Evolutionary conservation across 73 alveolate species (phyloP).

Genomic region (Uronychia binucleata): DNA sequence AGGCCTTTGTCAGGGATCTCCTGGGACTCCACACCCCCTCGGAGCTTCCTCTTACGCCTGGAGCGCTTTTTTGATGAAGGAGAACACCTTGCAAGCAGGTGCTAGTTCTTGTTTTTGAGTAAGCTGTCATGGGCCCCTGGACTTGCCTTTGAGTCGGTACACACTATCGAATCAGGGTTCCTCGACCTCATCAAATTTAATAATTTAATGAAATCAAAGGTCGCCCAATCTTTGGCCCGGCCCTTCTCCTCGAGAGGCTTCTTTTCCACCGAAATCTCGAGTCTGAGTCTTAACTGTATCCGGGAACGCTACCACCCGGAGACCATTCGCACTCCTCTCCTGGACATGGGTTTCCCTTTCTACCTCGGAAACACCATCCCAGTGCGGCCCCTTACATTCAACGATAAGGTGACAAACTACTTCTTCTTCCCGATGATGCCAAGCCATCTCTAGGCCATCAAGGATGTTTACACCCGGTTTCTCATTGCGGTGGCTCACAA

Average conservation of each 20-base stretch:
- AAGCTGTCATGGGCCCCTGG: too few species aligned
- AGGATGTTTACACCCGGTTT: too few species aligned
- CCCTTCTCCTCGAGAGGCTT: background rate
- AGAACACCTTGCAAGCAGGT: too few species aligned
- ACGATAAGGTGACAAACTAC: background rate
- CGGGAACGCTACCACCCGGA: background rate
- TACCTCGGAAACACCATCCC: background rate
- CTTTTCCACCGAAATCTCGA: background rate
- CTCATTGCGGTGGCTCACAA: too few species aligned
- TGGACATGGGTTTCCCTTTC: background rate
- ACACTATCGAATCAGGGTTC: too few species aligned
- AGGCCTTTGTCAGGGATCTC: too few species aligned
- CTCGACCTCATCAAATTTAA: background rate
- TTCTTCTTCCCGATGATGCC: background rate
- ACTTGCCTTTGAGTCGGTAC: too few species aligned
- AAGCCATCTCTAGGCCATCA: too few species aligned
- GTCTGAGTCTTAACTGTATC: background rate
- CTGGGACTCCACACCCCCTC: too few species aligned
- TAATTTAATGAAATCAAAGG: background rate
- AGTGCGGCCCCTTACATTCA: background rate
- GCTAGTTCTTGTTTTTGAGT: too few species aligned
- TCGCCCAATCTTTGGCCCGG: background rate
- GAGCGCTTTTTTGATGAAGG: too few species aligned
- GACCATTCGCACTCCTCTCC: background rate
- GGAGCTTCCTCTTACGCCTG: too few species aligned